Conservation (phyloP, 257 asterid genomes). For the Solanum virginianum region DNA sequence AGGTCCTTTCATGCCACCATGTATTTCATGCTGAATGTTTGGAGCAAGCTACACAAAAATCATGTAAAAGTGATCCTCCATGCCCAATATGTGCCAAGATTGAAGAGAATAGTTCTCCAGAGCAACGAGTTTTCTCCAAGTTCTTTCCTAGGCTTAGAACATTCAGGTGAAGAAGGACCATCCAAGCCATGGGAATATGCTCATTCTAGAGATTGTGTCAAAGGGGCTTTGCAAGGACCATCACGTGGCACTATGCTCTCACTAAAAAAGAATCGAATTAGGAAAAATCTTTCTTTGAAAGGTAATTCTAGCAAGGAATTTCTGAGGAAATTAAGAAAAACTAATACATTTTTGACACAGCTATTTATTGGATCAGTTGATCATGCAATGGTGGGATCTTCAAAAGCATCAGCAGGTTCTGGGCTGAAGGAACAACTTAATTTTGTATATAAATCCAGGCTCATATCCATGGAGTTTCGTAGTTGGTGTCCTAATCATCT, state of each 20-base stretch:
- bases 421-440: slow-evolving; percentile 15
- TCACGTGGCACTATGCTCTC: slow-evolving; percentile 52
- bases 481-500: not conserved
- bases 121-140: slow-evolving; percentile 45
- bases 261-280: slow-evolving; percentile 45
- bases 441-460: not conserved
- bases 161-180: slow-evolving; percentile 53
- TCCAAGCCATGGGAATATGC: slow-evolving; percentile 72
- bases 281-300: slow-evolving; percentile 49
- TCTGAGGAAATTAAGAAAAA: slow-evolving; percentile 54
- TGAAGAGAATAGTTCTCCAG: slow-evolving; percentile 55
- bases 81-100: slow-evolving; percentile 66
- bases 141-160: slow-evolving; percentile 56
- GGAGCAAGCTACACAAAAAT: slow-evolving; percentile 82
- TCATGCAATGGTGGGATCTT: slow-evolving; percentile 46
- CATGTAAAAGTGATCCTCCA: slow-evolving; percentile 72
- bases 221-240: slow-evolving; percentile 65
- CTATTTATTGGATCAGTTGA: slow-evolving; percentile 36
- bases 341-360: slow-evolving; percentile 49
- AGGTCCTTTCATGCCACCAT: slow-evolving; percentile 81
- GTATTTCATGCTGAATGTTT: slow-evolving; percentile 84
- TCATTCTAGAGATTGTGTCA: slow-evolving; percentile 77
- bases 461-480: not conserved
- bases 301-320: slow-evolving; percentile 41
- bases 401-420: slow-evolving; percentile 24